Percentiles rank a stretch among this genome's conserved stretches.
phyloP scores from a whole-genome alignment of 176 grass and related monocot genomes.

The Zoysia japonica region DNA sequence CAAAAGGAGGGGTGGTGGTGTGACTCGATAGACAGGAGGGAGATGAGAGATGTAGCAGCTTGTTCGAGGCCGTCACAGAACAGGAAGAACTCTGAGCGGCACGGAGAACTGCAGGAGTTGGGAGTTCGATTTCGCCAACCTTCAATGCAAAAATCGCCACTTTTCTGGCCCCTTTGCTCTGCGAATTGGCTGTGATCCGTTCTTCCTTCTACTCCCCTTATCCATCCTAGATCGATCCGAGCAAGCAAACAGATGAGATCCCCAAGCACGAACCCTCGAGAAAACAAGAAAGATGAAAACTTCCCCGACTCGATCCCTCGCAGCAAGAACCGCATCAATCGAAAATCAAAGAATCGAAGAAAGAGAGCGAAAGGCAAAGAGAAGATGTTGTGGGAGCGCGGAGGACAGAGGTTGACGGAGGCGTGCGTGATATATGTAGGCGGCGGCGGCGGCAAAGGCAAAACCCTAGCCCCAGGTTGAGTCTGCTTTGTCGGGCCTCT shows the following conservation, averaged over 20 bases:
- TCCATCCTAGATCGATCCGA: background rate
- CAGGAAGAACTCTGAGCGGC: slow-evolving; percentile 40
- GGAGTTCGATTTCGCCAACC: slow-evolving; percentile 50
- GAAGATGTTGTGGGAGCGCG: too few relatives aligned
- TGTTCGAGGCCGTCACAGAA: slow-evolving; percentile 76
- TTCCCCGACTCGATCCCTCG: too few relatives aligned
- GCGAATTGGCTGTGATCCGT: slow-evolving; percentile 52
- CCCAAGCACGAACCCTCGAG: background rate
- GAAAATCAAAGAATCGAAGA: too few relatives aligned
- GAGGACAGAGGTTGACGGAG: too few relatives aligned
- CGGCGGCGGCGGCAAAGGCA: too few relatives aligned
- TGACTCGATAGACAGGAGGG: background rate
- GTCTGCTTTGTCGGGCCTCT: too few relatives aligned
- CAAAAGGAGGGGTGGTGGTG: background rate
- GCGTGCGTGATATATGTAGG: too few relatives aligned
- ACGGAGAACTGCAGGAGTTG: slow-evolving; percentile 54
- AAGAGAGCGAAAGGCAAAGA: too few relatives aligned
- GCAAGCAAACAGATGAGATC: background rate
- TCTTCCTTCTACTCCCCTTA: background rate
- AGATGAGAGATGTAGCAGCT: slow-evolving; percentile 46
- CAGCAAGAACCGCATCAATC: too few relatives aligned
- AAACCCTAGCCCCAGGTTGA: too few relatives aligned
- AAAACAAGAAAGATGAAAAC: background rate
- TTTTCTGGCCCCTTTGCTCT: slow-evolving; percentile 47
- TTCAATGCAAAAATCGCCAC: slow-evolving; percentile 71